Evolutionary conservation across 1,284 basidiomycete genomes (phyloP).

Genomic region (Thelephora terrestris): DNA sequence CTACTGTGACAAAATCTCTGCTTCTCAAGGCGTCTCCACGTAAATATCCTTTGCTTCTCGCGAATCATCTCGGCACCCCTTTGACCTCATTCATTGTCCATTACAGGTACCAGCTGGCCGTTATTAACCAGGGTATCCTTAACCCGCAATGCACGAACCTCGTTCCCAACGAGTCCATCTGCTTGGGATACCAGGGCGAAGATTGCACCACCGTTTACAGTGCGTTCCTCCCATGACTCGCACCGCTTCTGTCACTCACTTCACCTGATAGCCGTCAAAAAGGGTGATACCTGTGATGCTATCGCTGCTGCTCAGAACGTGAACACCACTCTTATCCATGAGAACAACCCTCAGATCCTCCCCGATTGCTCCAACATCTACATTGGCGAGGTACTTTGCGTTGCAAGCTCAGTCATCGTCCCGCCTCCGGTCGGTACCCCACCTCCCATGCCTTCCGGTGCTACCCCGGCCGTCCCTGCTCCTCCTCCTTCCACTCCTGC

Average conservation of each 20-base stretch:
- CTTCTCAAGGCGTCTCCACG: constrained; percentile 56
- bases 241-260: constrained; percentile 35
- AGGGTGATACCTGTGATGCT: constrained; percentile 39
- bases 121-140: constrained; percentile 41
- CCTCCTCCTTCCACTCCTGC: constrained; percentile 25
- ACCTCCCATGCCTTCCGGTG: constrained; percentile 41
- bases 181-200: constrained; percentile 21
- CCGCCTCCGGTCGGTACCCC: neutral
- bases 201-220: constrained; percentile 24
- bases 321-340: constrained; percentile 39
- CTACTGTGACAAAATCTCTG: constrained; percentile 61
- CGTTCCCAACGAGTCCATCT: constrained; percentile 30
- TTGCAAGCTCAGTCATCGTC: neutral
- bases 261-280: constrained; percentile 27
- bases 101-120: constrained; percentile 61
- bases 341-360: constrained; percentile 64
- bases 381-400: constrained; percentile 45
- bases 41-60: constrained; percentile 21
- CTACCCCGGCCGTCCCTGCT: constrained; percentile 27
- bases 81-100: neutral
- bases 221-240: constrained; percentile 2
- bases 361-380: constrained; percentile 51
- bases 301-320: constrained; percentile 28
- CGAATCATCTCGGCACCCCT: neutral
- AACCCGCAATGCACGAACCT: constrained; percentile 50